These are phyloP conservation scores for Triadica sebifera DNA, from an alignment of 345 rosid species.

Conservation along the genomic window DNA sequence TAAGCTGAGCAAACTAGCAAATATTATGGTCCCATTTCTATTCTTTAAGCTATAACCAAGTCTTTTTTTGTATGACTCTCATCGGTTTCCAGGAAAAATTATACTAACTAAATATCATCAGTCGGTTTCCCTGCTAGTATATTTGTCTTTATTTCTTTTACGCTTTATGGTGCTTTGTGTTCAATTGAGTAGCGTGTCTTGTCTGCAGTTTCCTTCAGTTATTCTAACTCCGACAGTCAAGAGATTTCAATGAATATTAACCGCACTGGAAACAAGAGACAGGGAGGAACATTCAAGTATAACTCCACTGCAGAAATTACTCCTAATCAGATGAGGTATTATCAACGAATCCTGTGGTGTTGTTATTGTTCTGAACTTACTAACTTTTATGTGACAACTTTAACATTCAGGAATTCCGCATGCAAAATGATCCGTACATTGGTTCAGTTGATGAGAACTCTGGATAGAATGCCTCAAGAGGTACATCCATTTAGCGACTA, in stretches of 20 bases:
- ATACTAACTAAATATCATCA: background rate
- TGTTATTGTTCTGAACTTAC: background rate
- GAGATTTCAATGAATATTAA: constrained; percentile 55
- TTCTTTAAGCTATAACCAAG: no score
- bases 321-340: constrained; percentile 90
- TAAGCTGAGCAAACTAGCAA: no score
- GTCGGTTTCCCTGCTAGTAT: background rate
- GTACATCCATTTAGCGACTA: constrained; percentile 29
- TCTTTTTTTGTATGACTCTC: background rate
- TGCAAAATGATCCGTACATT: constrained; percentile 94
- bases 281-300: constrained; percentile 65
- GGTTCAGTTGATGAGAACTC: constrained; percentile 94
- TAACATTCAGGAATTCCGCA: constrained; percentile 74
- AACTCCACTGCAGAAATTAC: constrained; percentile 72
- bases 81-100: background rate
- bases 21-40: no score
- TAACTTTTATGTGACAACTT: background rate
- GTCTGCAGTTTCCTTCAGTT: constrained; percentile 85
- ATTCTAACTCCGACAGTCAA: constrained; percentile 51
- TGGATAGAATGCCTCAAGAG: constrained; percentile 94
- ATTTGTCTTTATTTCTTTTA: background rate
- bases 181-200: background rate
- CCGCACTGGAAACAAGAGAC: constrained; percentile 73
- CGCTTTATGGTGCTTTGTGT: background rate
- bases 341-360: background rate